Base-by-base conservation (phyloP, 352 stramenopile genomes). In the Blastocystis sp. region DNA sequence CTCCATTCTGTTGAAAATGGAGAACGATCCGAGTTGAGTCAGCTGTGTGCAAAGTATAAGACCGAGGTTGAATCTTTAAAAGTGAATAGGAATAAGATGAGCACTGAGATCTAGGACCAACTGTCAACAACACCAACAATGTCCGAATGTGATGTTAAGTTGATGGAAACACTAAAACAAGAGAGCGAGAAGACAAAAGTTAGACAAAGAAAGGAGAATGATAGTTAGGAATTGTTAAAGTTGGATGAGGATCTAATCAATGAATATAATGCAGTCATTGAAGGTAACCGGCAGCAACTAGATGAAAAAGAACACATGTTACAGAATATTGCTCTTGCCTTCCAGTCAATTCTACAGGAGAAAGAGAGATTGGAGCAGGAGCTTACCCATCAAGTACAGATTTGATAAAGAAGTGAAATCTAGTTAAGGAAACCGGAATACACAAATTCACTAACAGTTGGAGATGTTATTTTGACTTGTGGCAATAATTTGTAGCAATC, bases 211-310 rank as follows among this genome's bases (percentile, higher is more conserved):
- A 24, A 22, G 40, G 33, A 48, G 9, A 48, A 9, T 73, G 9
- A 73, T 40, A 22, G 1, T 3, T 22, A 76, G 64, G n/a, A 76
- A 53, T 57, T 84, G 11, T 30, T 66, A 35, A n/a, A 40, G 15
- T n/a, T 84, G 17, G 73, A 84, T 30, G 22, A 37, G 9, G 48
- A 66, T 68, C 56, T 84, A 13, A 27, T 84, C 22, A 5, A 13
- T n/a, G 73, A 84, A 42, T 84, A 84, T 51, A 56, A 66, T 11
- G 24, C 73, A n/a, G 22, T 84, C 22, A 19, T 84, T 0, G 13
- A 37, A 24, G 73, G 68, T 53, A 44, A 40, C 73, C 11, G 19
- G 6, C 22, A 58, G 22, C 54, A 62, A n/a, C 11, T 69, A 22
- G 48, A 15, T 7, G 54, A 66, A 24, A 84, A 84, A 4, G 73